Evolutionary conservation across 495 filamentous ascomycete species (phyloP).

Genomic region (Lineolata rhizophorae): DNA sequence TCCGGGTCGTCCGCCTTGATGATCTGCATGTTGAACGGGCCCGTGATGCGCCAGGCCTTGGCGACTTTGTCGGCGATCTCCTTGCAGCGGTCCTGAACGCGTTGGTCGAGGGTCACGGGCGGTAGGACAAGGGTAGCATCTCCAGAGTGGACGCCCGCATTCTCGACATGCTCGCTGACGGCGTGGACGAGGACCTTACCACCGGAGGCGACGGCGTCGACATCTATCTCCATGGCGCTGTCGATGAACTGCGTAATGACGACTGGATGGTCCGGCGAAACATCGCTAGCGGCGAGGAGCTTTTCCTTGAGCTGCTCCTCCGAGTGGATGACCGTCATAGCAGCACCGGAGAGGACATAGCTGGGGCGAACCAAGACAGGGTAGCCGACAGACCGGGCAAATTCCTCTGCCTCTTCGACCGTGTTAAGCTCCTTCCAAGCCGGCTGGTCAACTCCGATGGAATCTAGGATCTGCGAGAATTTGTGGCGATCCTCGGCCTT

Average conservation of each 20-base stretch:
- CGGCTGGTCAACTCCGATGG: slow-evolving; percentile 89
- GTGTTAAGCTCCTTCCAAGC: slow-evolving; percentile 95
- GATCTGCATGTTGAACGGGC: slow-evolving; percentile 99
- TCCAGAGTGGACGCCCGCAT: slow-evolving; percentile 90
- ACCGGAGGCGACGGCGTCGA: slow-evolving; percentile 78
- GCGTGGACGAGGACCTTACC: slow-evolving; percentile 82
- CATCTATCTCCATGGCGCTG: slow-evolving; percentile 92
- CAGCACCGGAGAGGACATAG: slow-evolving; percentile 90
- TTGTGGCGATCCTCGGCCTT: slow-evolving; percentile 95
- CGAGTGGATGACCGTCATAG: slow-evolving; percentile 92
- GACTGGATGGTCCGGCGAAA: slow-evolving; percentile 88
- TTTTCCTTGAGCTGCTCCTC: slow-evolving; percentile 74
- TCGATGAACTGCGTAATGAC: slow-evolving; percentile 98
- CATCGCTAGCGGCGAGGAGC: slow-evolving; percentile 68
- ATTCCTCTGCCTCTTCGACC: slow-evolving; percentile 63
- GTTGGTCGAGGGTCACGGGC: slow-evolving; percentile 52
- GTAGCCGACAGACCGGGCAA: slow-evolving; percentile 69
- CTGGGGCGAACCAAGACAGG: slow-evolving; percentile 85
- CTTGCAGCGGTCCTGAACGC: slow-evolving; percentile 66
- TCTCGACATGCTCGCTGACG: slow-evolving; percentile 89
- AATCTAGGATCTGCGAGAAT: slow-evolving; percentile 91
- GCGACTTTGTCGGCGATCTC: slow-evolving; percentile 90
- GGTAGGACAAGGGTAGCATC: slow-evolving; percentile 87
- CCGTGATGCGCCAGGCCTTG: slow-evolving; percentile 89
- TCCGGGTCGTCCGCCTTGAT: slow-evolving; percentile 62